These are phyloP conservation scores for Flammula alnicola DNA, from an alignment of 1,284 basidiomycete species.

Conservation along the genomic window DNA sequence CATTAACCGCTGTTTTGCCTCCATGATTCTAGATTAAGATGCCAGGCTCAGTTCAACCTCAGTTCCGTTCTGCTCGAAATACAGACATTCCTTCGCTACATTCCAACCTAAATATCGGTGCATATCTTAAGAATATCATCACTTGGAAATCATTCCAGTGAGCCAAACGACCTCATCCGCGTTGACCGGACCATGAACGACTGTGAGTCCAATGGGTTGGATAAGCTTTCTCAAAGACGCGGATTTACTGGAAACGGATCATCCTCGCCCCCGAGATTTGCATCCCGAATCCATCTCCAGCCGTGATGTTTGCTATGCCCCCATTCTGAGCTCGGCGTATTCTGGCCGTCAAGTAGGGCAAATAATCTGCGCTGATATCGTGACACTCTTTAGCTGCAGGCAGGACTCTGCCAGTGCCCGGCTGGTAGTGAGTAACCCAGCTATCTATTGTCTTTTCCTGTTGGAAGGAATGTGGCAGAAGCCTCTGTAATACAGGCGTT, in stretches of 20 bases:
- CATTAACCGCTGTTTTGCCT: too few species aligned
- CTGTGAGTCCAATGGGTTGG: too few species aligned
- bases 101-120: too few species aligned
- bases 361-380: neutral
- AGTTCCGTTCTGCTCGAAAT: too few species aligned
- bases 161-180: too few species aligned
- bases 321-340: neutral
- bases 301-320: neutral
- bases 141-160: too few species aligned
- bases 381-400: neutral
- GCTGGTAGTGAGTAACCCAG: neutral
- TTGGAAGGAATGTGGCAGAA: neutral
- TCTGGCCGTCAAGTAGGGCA: neutral
- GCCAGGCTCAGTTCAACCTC: too few species aligned
- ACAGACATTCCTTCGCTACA: too few species aligned
- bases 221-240: too few species aligned
- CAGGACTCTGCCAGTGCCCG: neutral
- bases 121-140: too few species aligned
- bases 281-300: constrained; percentile 5
- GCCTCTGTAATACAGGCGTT: neutral
- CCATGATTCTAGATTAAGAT: too few species aligned
- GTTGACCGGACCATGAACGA: too few species aligned
- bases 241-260: constrained; percentile 4
- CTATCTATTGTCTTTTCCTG: neutral
- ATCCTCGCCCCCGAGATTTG: neutral